Evolutionary conservation across 306 rosid genomes (phyloP).

Genomic region (Pterocarpus santalinus): DNA sequence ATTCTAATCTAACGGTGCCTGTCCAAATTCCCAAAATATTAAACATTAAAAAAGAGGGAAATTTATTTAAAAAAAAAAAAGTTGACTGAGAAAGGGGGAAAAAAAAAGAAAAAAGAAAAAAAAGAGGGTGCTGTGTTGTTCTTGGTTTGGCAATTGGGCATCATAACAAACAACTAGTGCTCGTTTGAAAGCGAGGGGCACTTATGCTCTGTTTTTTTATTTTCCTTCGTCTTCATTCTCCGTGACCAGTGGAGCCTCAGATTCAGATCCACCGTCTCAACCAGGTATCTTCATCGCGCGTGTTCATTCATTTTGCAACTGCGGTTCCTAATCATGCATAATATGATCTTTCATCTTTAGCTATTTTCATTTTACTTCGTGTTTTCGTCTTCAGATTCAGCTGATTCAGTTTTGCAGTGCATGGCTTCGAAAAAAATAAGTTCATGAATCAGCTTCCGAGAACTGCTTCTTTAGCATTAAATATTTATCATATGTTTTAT

Average conservation of each 20-base stretch:
- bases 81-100: not conserved
- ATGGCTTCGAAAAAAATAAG: not conserved
- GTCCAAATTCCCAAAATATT: too few relatives aligned
- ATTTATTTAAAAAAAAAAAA: too few relatives aligned
- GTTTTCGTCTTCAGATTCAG: not conserved
- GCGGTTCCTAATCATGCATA: not conserved
- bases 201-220: too few relatives aligned
- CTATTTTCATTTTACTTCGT: not conserved
- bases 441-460: constrained; percentile 4
- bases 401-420: not conserved
- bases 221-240: not conserved
- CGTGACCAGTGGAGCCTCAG: not conserved
- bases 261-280: constrained; percentile 47
- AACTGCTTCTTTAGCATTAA: not conserved
- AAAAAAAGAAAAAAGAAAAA: too few relatives aligned
- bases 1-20: too few relatives aligned
- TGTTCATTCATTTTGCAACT: not conserved
- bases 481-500: not conserved
- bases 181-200: not conserved
- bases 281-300: not conserved
- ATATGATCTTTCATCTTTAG: not conserved
- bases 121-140: not conserved
- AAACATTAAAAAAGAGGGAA: too few relatives aligned
- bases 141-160: not conserved
- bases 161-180: not conserved